These are phyloP conservation scores for Rhizopogon vesiculosus DNA, from an alignment of 768 basidiomycete genomes.

Conservation along the genomic window DNA sequence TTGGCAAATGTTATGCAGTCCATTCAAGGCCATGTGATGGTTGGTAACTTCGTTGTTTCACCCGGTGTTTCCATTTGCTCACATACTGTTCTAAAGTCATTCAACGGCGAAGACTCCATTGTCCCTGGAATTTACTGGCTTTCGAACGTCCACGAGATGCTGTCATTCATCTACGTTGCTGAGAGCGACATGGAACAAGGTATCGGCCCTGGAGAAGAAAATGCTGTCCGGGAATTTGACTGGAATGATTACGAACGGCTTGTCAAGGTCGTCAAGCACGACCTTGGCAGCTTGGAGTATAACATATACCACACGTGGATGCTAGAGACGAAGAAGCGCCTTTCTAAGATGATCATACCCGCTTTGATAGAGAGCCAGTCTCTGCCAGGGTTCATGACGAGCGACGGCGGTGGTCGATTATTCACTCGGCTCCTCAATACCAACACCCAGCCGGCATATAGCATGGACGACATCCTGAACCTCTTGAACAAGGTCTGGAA, in stretches of 20 bases:
- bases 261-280: constrained; percentile 97
- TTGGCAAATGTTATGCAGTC: constrained; percentile 98
- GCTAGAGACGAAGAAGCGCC: constrained; percentile 93
- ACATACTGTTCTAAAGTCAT: constrained; percentile 49
- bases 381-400: constrained; percentile 94
- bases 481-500: constrained; percentile 98
- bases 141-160: constrained; percentile 99
- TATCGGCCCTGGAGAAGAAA: constrained; percentile 94
- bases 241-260: constrained; percentile 97
- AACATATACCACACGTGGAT: constrained; percentile 99
- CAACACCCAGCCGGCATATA: constrained; percentile 84
- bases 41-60: constrained; percentile 63
- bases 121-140: constrained; percentile 98
- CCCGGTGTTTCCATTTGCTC: not conserved
- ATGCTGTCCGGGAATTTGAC: constrained; percentile 86
- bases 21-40: constrained; percentile 97
- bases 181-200: constrained; percentile 98
- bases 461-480: constrained; percentile 98
- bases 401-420: constrained; percentile 86
- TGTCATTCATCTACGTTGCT: constrained; percentile 98
- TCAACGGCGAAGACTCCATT: constrained; percentile 91
- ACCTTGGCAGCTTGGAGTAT: constrained; percentile 96
- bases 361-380: constrained; percentile 97
- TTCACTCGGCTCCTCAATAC: constrained; percentile 91
- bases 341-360: constrained; percentile 98